Evolutionary conservation across 352 stramenopile genomes (phyloP), one percentile per base, ranked within the genome.

Genomic region (Pythium folliculosum): DNA sequence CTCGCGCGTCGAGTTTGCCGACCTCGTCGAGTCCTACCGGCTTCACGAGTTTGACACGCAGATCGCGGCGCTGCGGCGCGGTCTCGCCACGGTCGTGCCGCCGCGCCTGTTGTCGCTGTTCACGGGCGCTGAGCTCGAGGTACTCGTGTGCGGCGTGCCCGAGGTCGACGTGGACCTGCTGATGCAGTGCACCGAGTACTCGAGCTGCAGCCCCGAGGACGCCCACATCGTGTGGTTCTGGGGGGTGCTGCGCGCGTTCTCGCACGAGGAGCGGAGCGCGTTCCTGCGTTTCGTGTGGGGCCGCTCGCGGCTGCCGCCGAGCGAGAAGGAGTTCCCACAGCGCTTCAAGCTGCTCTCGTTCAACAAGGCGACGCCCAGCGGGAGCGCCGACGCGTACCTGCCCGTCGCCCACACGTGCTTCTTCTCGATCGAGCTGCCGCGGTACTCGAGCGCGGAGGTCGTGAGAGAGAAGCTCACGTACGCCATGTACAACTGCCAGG

Each of bases 371-470:
- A 72, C 44, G 25, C 43, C 16, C 17, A 43, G 12, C 9, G 25
- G 44, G 22, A 25, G 17, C 25, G 66, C 77, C 13, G 89, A 98
- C 62, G 77, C 76, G 17, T 98, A 98, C 68, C 80, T 99, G 44
- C 97, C 97, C 8, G 96, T 98, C 65, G 92, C 97, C 25, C 97
- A 98, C 68, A 99, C 97, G n/a, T 99, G 97, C 73, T 99, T 99
- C 80, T 99, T 99, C 73, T 96, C 92, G 7, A 80, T 99, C 35
- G 95, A 96, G 35, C 69, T 99, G 23, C 97, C 97, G 17, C 69
- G 87, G 44, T 99, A 99, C 75, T 97, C 90, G 44, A 95, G 76
- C 50, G 70, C 89, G 37, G 64, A 78, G 32, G 77, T 96, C 8
- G 68, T 96, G 40, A 67, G 76, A 17, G 81, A 90, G 45, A 94